Percentiles rank a stretch among this genome's conserved stretches.
These are phyloP conservation scores for Cercospora sp. DNA, from an alignment of 2,329 filamentous ascomycete genomes.

Conservation along the genomic window DNA sequence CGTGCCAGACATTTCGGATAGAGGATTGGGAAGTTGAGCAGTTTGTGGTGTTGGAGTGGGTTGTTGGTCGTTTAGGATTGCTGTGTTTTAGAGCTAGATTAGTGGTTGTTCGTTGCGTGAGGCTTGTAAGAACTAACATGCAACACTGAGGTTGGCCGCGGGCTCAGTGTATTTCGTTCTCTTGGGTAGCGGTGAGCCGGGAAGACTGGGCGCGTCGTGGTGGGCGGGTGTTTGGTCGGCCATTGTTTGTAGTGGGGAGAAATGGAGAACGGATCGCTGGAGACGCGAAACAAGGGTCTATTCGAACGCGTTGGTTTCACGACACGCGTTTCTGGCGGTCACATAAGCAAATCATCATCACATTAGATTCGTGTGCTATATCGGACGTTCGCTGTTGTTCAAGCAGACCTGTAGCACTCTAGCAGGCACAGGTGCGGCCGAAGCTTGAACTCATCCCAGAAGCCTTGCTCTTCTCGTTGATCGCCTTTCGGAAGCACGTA, in stretches of 20 bases:
- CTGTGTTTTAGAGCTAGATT: slow-evolving; percentile 21
- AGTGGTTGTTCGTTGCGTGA: neutral
- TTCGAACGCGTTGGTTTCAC: slow-evolving; percentile 1
- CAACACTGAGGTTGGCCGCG: slow-evolving; percentile 39
- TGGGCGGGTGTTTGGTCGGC: slow-evolving; percentile 37
- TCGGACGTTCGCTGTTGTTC: neutral
- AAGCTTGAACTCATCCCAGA: slow-evolving; percentile 21
- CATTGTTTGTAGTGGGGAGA: slow-evolving; percentile 27
- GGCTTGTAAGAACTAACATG: slow-evolving; percentile 31
- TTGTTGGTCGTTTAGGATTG: slow-evolving; percentile 40
- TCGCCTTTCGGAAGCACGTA: slow-evolving; percentile 17
- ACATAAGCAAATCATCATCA: neutral
- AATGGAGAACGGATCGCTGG: neutral
- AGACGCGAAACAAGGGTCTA: slow-evolving; percentile 10
- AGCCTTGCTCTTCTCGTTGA: slow-evolving; percentile 14
- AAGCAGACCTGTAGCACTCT: slow-evolving; percentile 8
- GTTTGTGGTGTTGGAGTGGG: slow-evolving; percentile 39
- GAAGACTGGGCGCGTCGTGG: slow-evolving; percentile 58
- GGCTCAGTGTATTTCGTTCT: slow-evolving; percentile 66
- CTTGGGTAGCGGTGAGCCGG: slow-evolving; percentile 75
- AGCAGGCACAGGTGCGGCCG: slow-evolving; percentile 17
- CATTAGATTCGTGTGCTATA: neutral
- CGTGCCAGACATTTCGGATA: slow-evolving; percentile 27
- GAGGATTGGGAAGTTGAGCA: slow-evolving; percentile 28
- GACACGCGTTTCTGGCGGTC: slow-evolving; percentile 1